Evolutionary conservation across 768 basidiomycete genomes (phyloP).

Genomic region (Amylocystis lapponica): DNA sequence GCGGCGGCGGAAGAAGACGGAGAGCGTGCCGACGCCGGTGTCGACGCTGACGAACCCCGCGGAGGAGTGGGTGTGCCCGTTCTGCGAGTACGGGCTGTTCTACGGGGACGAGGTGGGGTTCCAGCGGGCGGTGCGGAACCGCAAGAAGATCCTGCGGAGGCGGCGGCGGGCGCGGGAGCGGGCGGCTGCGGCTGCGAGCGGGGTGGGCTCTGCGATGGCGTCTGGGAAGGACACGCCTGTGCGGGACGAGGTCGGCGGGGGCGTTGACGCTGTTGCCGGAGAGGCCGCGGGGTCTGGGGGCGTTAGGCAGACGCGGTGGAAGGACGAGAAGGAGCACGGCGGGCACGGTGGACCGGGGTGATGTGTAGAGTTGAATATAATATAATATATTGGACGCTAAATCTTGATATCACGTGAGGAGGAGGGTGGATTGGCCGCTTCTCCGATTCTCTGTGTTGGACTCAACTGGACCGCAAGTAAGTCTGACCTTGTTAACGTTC

Average conservation of each 20-base stretch:
- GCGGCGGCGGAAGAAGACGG: constrained; percentile 27
- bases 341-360: constrained; percentile 4
- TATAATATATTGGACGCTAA: too few species aligned
- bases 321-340: constrained; percentile 10
- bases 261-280: constrained; percentile 21
- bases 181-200: constrained; percentile 50
- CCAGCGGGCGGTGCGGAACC: constrained; percentile 55
- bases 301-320: constrained; percentile 16
- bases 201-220: constrained; percentile 18
- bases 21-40: constrained; percentile 19
- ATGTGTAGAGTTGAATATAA: too few species aligned
- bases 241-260: constrained; percentile 27
- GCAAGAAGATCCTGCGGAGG: constrained; percentile 74
- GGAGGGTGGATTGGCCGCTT: constrained; percentile 7
- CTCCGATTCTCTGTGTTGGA: constrained; percentile 12
- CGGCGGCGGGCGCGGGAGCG: constrained; percentile 69
- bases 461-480: too few species aligned
- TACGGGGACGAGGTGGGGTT: constrained; percentile 77
- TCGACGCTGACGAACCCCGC: constrained; percentile 45
- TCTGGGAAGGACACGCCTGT: constrained; percentile 10
- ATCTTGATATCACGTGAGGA: constrained; percentile 9
- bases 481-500: too few species aligned
- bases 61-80: constrained; percentile 93
- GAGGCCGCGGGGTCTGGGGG: constrained; percentile 22
- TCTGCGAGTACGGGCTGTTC: constrained; percentile 90